phyloP scores from a whole-genome alignment of 1,284 basidiomycete species.

The Boletus semigastroideus region DNA sequence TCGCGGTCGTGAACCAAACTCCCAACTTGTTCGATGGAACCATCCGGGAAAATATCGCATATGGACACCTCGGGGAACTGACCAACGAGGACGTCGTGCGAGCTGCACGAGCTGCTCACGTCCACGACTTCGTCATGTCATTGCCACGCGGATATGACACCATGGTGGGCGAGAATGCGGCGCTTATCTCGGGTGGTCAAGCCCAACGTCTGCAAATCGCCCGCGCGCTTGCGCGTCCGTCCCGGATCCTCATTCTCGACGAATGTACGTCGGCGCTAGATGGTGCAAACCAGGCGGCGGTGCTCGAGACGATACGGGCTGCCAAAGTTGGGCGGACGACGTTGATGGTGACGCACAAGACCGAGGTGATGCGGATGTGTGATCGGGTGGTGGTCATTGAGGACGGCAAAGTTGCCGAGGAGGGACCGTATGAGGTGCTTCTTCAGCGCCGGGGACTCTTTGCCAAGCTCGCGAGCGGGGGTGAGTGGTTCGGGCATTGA shows the following conservation, averaged over 20 bases:
- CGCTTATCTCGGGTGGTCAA: constrained; percentile 91
- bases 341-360: constrained; percentile 91
- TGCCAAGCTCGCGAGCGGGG: constrained; percentile 78
- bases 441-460: constrained; percentile 73
- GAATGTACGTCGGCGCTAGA: constrained; percentile 95
- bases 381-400: constrained; percentile 85
- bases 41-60: constrained; percentile 85
- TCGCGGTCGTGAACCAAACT: constrained; percentile 84
- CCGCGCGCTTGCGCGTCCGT: constrained; percentile 73
- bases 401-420: constrained; percentile 75
- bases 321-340: constrained; percentile 76
- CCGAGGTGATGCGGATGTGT: constrained; percentile 89
- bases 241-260: constrained; percentile 85
- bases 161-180: constrained; percentile 83
- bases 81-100: constrained; percentile 53
- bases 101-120: constrained; percentile 77
- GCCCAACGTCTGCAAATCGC: constrained; percentile 93
- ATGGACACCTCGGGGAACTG: constrained; percentile 52
- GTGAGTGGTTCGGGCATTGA: constrained; percentile 73
- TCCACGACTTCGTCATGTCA: constrained; percentile 83
- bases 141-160: constrained; percentile 88
- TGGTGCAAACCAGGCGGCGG: constrained; percentile 72
- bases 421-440: constrained; percentile 76
- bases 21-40: constrained; percentile 86
- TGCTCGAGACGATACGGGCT: constrained; percentile 73